Evolutionary conservation across 164 flowering plant species (phyloP).

Genomic region (Kalanchoe fedtschenkoi): DNA sequence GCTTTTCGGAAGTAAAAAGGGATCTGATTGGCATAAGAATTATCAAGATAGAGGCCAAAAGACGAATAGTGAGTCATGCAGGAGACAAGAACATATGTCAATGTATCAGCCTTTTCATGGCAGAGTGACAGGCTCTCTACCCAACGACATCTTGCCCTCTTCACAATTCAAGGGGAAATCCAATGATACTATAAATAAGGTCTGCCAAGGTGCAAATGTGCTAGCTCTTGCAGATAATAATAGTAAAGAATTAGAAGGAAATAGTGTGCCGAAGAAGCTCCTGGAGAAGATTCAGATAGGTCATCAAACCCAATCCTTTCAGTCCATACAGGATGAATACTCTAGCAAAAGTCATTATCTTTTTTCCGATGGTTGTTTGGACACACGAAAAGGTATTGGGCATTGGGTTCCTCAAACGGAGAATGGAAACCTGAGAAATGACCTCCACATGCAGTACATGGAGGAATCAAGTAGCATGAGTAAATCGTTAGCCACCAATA

Average conservation of each 20-base stretch:
- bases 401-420: constrained; percentile 11
- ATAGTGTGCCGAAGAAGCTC: background rate
- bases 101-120: background rate
- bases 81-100: background rate
- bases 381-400: constrained; percentile 8
- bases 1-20: background rate
- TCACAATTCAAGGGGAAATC: background rate
- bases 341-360: constrained; percentile 14
- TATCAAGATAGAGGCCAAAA: background rate
- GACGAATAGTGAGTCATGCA: background rate
- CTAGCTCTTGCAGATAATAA: background rate
- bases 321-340: background rate
- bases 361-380: constrained; percentile 16
- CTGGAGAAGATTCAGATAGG: background rate
- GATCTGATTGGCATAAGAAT: background rate
- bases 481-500: constrained; percentile 11
- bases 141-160: background rate
- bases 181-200: background rate
- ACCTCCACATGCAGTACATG: constrained; percentile 9
- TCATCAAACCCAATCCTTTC: background rate
- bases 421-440: constrained; percentile 4
- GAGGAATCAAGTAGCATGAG: constrained; percentile 10
- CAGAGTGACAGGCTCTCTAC: background rate
- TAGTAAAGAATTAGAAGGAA: background rate
- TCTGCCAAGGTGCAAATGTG: background rate